Conservation (phyloP, 2,329 filamentous ascomycete genomes). For the Nectriaceae sp. region DNA sequence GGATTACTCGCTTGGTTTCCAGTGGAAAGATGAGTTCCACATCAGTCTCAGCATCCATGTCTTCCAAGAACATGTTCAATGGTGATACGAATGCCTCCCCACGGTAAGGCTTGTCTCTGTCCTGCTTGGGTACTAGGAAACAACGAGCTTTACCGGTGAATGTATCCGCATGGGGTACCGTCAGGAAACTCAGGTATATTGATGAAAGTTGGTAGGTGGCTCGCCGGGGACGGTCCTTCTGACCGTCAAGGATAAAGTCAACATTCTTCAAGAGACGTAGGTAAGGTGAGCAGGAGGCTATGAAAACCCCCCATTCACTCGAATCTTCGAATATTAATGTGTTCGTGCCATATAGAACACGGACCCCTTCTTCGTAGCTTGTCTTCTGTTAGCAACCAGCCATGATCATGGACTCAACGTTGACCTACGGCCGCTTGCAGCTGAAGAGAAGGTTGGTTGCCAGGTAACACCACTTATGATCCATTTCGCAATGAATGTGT, state of each 20-base stretch:
- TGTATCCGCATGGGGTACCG: neutral
- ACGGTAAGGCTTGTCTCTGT: too few relatives aligned
- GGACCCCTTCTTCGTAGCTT: slow-evolving; percentile 7
- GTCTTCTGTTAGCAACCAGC: neutral
- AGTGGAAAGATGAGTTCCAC: neutral
- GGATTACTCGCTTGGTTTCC: neutral
- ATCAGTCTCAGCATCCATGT: neutral
- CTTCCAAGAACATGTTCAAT: neutral
- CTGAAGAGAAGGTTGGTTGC: slow-evolving; percentile 3
- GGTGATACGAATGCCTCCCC: neutral
- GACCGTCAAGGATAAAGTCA: neutral
- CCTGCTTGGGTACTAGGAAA: too few relatives aligned
- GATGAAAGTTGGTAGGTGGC: neutral
- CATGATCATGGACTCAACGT: neutral
- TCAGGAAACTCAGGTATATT: neutral
- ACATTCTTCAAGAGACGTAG: neutral
- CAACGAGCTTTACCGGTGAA: too few relatives aligned
- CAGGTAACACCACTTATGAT: neutral
- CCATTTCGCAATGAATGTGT: neutral
- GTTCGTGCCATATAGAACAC: slow-evolving; percentile 12
- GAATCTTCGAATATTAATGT: slow-evolving; percentile 1
- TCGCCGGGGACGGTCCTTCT: neutral
- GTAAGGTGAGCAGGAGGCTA: too few relatives aligned
- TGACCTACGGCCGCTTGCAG: slow-evolving; percentile 11
- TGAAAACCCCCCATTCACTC: neutral